phyloP scores from a whole-genome alignment of 2,329 filamentous ascomycete genomes.

The Colletotrichum simmondsii region DNA sequence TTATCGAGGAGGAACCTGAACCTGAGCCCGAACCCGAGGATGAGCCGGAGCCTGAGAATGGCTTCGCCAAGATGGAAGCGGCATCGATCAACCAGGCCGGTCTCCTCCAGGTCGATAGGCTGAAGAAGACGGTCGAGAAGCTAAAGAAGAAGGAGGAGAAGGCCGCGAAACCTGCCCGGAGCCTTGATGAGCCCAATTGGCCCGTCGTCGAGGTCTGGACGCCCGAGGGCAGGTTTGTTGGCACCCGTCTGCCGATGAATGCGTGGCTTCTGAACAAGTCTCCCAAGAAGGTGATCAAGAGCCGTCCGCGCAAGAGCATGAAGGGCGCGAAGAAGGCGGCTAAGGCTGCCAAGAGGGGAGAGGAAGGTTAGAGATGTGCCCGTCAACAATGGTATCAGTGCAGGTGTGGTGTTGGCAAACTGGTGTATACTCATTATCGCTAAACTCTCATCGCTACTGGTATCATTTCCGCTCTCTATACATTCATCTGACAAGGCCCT shows the following conservation, averaged over 20 bases:
- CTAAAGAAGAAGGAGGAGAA: conserved; percentile 27
- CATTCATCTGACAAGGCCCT: too few relatives aligned
- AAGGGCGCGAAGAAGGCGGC: conserved; percentile 67
- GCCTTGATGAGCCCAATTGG: conserved; percentile 52
- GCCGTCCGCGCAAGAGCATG: conserved; percentile 76
- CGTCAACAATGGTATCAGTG: too few relatives aligned
- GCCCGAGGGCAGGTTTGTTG: conserved; percentile 85
- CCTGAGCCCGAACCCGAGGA: conserved; percentile 31
- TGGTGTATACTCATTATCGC: too few relatives aligned
- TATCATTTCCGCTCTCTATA: too few relatives aligned
- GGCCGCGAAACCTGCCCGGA: conserved; percentile 1
- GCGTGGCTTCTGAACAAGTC: conserved; percentile 74
- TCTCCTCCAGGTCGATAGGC: conserved; percentile 27
- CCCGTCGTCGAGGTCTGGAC: conserved; percentile 87
- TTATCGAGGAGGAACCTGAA: conserved; percentile 32
- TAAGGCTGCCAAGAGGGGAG: conserved; percentile 55
- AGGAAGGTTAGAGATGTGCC: too few relatives aligned
- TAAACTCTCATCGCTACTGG: too few relatives aligned
- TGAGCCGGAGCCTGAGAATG: conserved; percentile 15
- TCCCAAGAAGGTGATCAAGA: conserved; percentile 58
- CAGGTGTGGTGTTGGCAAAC: too few relatives aligned
- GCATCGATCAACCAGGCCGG: conserved; percentile 34
- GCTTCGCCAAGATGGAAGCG: conserved; percentile 32
- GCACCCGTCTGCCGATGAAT: conserved; percentile 73
- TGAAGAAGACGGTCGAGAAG: too few relatives aligned